phyloP scores from a whole-genome alignment of 1,139 yeast species.

The Nakaseomyces kungkrabaensis region DNA sequence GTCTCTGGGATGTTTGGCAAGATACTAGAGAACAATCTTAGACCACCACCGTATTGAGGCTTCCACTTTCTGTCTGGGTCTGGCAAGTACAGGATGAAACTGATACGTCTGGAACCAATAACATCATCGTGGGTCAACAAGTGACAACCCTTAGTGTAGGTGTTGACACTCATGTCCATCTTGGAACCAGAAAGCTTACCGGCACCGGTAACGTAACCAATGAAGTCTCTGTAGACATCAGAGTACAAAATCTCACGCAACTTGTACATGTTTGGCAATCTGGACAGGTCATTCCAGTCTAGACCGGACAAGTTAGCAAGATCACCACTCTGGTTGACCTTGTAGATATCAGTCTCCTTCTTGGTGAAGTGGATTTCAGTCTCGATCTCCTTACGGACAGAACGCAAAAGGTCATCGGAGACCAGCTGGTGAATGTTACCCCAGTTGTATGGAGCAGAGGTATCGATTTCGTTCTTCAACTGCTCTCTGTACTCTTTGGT shows the following conservation, averaged over 20 bases:
- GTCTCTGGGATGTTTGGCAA: slow-evolving; percentile 84
- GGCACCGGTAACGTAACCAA: slow-evolving; percentile 77
- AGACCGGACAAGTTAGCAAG: slow-evolving; percentile 86
- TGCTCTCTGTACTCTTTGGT: slow-evolving; percentile 34
- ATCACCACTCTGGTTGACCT: slow-evolving; percentile 91
- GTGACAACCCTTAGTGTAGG: slow-evolving; percentile 90
- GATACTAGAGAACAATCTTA: slow-evolving; percentile 76
- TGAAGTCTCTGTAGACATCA: slow-evolving; percentile 66
- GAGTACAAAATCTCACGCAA: slow-evolving; percentile 83
- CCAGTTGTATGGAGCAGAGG: slow-evolving; percentile 77
- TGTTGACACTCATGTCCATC: slow-evolving; percentile 87
- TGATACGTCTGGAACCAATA: slow-evolving; percentile 87
- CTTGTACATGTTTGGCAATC: slow-evolving; percentile 64
- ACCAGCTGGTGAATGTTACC: slow-evolving; percentile 70
- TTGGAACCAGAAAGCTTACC: slow-evolving; percentile 83
- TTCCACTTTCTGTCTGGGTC: slow-evolving; percentile 89
- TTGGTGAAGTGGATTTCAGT: slow-evolving; percentile 79
- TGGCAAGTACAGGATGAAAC: slow-evolving; percentile 84
- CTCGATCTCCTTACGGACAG: slow-evolving; percentile 77
- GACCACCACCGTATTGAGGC: slow-evolving; percentile 82
- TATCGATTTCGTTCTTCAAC: slow-evolving; percentile 35
- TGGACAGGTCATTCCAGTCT: slow-evolving; percentile 60
- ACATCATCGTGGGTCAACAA: slow-evolving; percentile 94
- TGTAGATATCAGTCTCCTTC: slow-evolving; percentile 95
- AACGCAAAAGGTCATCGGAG: slow-evolving; percentile 64